These are phyloP conservation scores for Euphrasia confusa DNA, from an alignment of 257 asterid genomes.

Conservation along the genomic window DNA sequence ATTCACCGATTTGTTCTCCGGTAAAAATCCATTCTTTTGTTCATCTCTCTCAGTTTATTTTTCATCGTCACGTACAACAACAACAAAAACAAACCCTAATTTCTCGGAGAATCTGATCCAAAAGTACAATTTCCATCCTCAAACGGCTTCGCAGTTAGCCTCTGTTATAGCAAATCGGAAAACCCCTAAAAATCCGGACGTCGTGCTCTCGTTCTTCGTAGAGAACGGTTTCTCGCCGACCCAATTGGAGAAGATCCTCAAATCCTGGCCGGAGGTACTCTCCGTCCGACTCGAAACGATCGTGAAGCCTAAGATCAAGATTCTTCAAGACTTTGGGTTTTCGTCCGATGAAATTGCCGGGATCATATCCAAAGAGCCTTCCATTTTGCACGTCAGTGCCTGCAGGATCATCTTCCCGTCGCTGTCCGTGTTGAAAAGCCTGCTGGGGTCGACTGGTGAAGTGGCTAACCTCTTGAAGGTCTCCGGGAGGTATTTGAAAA, in stretches of 20 bases:
- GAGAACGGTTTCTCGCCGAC: constrained; percentile 26
- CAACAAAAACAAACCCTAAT: neutral
- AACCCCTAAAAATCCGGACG: constrained; percentile 1
- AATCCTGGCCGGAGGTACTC: constrained; percentile 18
- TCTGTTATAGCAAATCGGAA: neutral
- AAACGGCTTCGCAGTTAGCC: constrained; percentile 9
- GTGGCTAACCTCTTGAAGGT: constrained; percentile 29
- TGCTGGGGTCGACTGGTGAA: constrained; percentile 22
- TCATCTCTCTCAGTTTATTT: neutral
- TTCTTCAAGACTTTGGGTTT: constrained; percentile 17
- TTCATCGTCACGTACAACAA: neutral
- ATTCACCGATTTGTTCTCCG: too few relatives aligned
- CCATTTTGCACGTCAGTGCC: constrained; percentile 23
- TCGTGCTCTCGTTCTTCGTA: constrained; percentile 1
- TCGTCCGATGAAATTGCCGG: constrained; percentile 13
- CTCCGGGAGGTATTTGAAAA: constrained; percentile 24
- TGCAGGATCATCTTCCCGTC: constrained; percentile 22
- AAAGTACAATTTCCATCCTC: constrained; percentile 19
- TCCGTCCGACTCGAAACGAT: constrained; percentile 18
- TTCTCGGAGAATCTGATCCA: constrained; percentile 4
- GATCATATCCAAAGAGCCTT: constrained; percentile 25
- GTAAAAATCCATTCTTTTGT: too few relatives aligned
- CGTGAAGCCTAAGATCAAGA: constrained; percentile 23
- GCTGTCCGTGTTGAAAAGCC: constrained; percentile 22
- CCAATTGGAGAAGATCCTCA: constrained; percentile 26